Base-by-base conservation (phyloP, 768 basidiomycete genomes). In the Mycena capillaripes region DNA sequence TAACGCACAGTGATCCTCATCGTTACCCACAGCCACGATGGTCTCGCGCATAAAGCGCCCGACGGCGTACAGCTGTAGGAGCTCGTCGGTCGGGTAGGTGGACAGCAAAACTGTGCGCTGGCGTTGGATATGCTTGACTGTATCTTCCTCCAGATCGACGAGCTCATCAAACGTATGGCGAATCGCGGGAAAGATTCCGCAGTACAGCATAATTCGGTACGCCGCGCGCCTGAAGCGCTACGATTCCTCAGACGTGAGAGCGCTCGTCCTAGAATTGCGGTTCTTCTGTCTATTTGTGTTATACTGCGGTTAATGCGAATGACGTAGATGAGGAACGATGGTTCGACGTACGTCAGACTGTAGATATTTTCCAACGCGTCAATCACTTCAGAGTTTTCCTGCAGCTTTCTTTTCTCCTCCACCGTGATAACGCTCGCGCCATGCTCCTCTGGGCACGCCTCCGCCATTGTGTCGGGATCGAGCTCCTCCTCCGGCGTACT, bases 221-320 rank as follows among this genome's bases (percentile, higher is more conserved):
- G 74, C 48, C 2, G 78, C 78, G 19, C 74, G 70, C 16, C 70
- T 72, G 46, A 80, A 80, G 34, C 75, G 74, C 65, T 57, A 68
- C 10, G 79, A 80, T 52, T 80, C 79, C 14, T 61, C 53, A 0
- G 71, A 30, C 17, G 75, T 76, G 25, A 80, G 73, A 21, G 44
- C 55, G 67, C 74, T 79, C 3, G 60, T 74, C 17, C 46, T 52
- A 12, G 77, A 65, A 7, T 48, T 50, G 23, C 27, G 48, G 17
- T 63, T 52, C 27, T 48, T 62, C 6, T 34, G 44, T 25, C 61
- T 62, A 7, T n/a, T 29, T 29, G 25, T 10, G 25, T 10, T 52
- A 6, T 27, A 30, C 0, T 17, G 46, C 17, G 19, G 25, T 12
- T 2, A 3, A 17, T 4, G 42, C 29, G 21, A 30, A 9, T 16